Evolutionary conservation across 169 alveolate species (phyloP), one percentile per base, ranked within the genome.

Genomic region (Toxoplasma gondii): DNA sequence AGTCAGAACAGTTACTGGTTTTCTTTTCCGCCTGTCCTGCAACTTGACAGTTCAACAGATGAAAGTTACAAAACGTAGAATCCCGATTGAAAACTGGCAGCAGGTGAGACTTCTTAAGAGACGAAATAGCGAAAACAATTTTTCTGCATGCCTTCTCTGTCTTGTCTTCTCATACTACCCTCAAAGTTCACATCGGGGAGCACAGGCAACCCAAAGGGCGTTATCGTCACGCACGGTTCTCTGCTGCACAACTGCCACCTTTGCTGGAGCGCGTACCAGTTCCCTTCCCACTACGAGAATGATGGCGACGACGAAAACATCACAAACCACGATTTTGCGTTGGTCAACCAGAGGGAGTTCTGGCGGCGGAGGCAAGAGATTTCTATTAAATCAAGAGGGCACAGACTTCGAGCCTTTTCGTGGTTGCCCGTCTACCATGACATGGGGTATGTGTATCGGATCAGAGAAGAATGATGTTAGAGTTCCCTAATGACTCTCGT

Each of bases 361-460:
- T 91, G 94, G 95, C 69, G 78, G n/a, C 39, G 86, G 36, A 29
- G 96, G 39, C 95, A 94, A 16, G 94, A 70, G 34, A 70, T 91
- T 9, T 93, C 94, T 31, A 36, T 92, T 53, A 67, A 82, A 70
- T 86, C 67, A 24, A 88, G 86, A 82, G 97, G 97, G 0, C 95
- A 95, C 88, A 74, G 93, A 67, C 70, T 95, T 38, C 88, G 97
- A 31, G 96, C 95, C 53, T 94, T 96, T 80, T 94, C 96, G 38
- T 96, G 97, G 97, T 90, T 96, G 31, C 97, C 97, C 7, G 95
- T 96, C 92, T 96, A 96, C 78, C 97, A 96, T 91, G 97, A 96
- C 91, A 96, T 96, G 97, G 97, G 97, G 96, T 94, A 38, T 49
- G 96, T 70, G 49, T 39, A 36, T 38, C 74, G 74, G 7, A 27